Conservation (phyloP, 176 grass and related monocot genomes). For the Aegilops sharonensis region DNA sequence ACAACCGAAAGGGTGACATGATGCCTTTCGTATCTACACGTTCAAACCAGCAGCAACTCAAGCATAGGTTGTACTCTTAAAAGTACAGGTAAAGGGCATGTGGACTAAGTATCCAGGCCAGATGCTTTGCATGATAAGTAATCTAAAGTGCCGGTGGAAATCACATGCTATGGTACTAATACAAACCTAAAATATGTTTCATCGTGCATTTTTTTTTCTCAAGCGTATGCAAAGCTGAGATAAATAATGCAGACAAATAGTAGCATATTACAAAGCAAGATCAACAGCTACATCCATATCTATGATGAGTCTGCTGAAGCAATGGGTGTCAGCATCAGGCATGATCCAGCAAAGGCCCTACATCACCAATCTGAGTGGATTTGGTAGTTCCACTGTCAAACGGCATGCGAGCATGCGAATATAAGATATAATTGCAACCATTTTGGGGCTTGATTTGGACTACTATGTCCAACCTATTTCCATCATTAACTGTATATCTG, state of each 20-base stretch:
- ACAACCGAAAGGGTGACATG: slow-evolving; percentile 5
- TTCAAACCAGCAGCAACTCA: slow-evolving; percentile 13
- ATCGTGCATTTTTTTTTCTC: neutral
- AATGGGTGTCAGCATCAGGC: slow-evolving; percentile 30
- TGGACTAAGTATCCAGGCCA: neutral
- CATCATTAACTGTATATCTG: slow-evolving; percentile 14
- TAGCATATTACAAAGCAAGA: neutral
- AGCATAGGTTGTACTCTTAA: neutral
- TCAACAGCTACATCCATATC: slow-evolving; percentile 12
- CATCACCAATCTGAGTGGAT: slow-evolving; percentile 32
- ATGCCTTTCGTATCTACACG: slow-evolving; percentile 20
- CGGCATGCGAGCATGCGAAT: neutral
- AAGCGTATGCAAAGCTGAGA: neutral
- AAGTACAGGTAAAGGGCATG: neutral
- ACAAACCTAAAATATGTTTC: neutral
- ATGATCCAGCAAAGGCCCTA: slow-evolving; percentile 23
- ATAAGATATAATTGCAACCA: slow-evolving; percentile 7
- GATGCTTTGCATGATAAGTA: neutral
- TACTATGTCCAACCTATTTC: slow-evolving; percentile 1
- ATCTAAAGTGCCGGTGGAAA: neutral
- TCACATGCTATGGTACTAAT: slow-evolving; percentile 17
- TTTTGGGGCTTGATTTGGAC: slow-evolving; percentile 10
- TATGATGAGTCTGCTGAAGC: slow-evolving; percentile 15
- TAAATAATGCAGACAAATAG: neutral
- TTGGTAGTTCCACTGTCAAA: slow-evolving; percentile 19